Evolutionary conservation across 108 stramenopile genomes (phyloP), one percentile per base, ranked within the genome.

Genomic region (Conticribra weissflogii): DNA sequence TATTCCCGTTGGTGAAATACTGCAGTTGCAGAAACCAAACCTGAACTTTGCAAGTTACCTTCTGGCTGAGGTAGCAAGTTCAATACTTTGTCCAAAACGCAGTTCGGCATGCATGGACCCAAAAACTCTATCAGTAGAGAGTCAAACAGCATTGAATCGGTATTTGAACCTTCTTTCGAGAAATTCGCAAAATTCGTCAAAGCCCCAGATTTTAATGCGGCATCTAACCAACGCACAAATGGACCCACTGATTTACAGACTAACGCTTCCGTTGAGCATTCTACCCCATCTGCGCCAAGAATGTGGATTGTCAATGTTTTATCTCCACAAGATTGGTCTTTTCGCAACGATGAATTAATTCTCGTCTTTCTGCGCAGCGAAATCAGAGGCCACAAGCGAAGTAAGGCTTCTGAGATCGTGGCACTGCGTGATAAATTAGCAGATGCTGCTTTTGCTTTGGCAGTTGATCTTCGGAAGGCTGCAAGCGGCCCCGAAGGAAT

Each of bases 211-310:
- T 50, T 50, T 30, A 72, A 60, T 34, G 77, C 78, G 21, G 72
- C 72, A 22, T 75, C 62, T 9, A 94, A 41, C 93, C 93, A 94
- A 55, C 86, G 83, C 29, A 86, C 83, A 57, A 94, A 75, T 14
- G 90, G 80, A 47, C 73, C 71, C 50, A 94, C 89, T 8, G 79
- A 63, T 25, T 64, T 63, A 30, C 76, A 80, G 8, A 91, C 83
- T 5, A 58, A 71, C 28, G 78, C 86, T n/a, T 74, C 77, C 15
- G 84, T 78, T 30, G 82, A 66, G 62, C 90, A 91, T 72, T 94
- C 93, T 2, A 90, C 84, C 54, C 74, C 68, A 76, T 94, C 93
- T 21, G 85, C 87, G 22, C 93, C 93, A 29, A 94, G 71, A 7
- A 91, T 70, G 60, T 94, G 88, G 50, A 94, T 79, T 58, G 76